Evolutionary conservation across 2,329 filamentous ascomycete genomes (phyloP).

Genomic region (Talaromyces sp.): DNA sequence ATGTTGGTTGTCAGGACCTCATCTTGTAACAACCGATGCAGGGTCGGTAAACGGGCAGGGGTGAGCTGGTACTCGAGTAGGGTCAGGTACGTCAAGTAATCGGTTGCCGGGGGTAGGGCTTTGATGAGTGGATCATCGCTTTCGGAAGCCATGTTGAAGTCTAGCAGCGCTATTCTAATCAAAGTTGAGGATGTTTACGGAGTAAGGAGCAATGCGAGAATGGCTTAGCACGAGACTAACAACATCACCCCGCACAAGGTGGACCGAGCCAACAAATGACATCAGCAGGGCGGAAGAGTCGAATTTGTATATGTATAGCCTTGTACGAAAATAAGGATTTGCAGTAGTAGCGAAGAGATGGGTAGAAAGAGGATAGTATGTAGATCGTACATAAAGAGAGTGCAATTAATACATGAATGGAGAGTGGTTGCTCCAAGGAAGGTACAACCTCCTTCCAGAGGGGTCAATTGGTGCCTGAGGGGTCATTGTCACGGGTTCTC

Average conservation of each 20-base stretch:
- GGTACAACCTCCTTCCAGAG: background rate
- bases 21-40: slow-evolving; percentile 60
- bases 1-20: slow-evolving; percentile 60
- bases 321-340: background rate
- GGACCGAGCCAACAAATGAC: background rate
- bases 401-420: background rate
- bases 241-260: background rate
- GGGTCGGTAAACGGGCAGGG: slow-evolving; percentile 53
- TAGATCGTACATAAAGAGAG: too few species aligned
- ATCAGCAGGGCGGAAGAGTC: background rate
- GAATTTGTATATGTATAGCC: background rate
- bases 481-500: background rate
- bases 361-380: background rate
- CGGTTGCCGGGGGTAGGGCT: slow-evolving; percentile 59
- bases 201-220: background rate
- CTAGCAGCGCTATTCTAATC: background rate
- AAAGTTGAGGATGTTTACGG: background rate
- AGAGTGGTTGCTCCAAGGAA: background rate
- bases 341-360: background rate
- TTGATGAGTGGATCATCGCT: slow-evolving; percentile 52
- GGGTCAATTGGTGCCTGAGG: background rate
- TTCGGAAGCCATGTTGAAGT: slow-evolving; percentile 29
- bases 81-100: slow-evolving; percentile 65
- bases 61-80: slow-evolving; percentile 63
- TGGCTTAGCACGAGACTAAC: background rate